Conservation (phyloP, 225 moss, liverwort and hornwort species). For the Polytrichum formosum region DNA sequence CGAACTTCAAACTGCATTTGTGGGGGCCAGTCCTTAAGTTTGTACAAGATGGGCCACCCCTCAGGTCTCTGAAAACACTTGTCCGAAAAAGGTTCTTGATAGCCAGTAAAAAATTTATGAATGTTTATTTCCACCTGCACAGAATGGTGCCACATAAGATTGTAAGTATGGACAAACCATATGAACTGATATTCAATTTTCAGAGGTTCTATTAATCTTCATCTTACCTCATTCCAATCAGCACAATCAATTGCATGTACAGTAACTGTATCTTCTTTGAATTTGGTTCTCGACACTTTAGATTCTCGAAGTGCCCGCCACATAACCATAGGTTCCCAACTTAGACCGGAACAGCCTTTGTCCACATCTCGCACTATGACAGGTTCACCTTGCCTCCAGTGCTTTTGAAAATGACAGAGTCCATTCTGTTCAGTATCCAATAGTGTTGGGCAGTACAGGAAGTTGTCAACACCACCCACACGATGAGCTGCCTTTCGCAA, state of each 20-base stretch:
- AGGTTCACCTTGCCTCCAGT: slow-evolving; percentile 67
- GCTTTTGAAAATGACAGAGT: slow-evolving; percentile 54
- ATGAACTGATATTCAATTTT: too few relatives aligned
- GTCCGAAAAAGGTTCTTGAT: slow-evolving; percentile 37
- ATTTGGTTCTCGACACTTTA: slow-evolving; percentile 38
- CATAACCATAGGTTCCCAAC: slow-evolving; percentile 74
- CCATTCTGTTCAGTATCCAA: slow-evolving; percentile 36
- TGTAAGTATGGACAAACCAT: slow-evolving; percentile 5
- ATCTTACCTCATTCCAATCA: slow-evolving; percentile 51
- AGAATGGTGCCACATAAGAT: slow-evolving; percentile 2
- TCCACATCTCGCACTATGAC: slow-evolving; percentile 57
- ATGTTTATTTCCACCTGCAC: slow-evolving; percentile 47
- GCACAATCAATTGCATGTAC: slow-evolving; percentile 56
- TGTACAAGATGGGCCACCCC: slow-evolving; percentile 51
- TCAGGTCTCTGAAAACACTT: slow-evolving; percentile 7
- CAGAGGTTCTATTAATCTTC: not conserved
- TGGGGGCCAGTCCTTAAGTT: slow-evolving; percentile 74
- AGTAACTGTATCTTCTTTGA: slow-evolving; percentile 46
- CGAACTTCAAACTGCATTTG: slow-evolving; percentile 57
- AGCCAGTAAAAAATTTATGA: slow-evolving; percentile 54
- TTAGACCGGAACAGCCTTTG: slow-evolving; percentile 51
- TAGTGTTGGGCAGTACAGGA: slow-evolving; percentile 42
- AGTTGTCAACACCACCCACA: slow-evolving; percentile 29
- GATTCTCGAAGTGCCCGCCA: slow-evolving; percentile 70
- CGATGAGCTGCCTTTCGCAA: slow-evolving; percentile 43